A percentile compares a stretch with the other conserved stretches of the same genome.
phyloP scores from a whole-genome alignment of 257 asterid genomes.

The Forsythia suspensa region DNA sequence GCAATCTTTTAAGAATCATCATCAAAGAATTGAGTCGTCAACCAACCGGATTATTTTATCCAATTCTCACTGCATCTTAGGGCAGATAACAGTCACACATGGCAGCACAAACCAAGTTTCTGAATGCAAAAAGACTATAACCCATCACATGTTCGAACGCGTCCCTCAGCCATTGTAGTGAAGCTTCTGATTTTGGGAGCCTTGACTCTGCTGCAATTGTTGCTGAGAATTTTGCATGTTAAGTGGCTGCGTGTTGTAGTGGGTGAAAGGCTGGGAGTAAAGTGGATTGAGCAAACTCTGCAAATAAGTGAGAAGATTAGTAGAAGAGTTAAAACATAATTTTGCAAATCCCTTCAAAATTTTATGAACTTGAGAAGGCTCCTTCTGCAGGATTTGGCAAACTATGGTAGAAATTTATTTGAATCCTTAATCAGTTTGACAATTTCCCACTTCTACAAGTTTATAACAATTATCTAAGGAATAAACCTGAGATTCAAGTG shows the following conservation, averaged over 20 bases:
- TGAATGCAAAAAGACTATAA: constrained; percentile 34
- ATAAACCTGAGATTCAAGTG: constrained; percentile 82
- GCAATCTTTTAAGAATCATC: constrained; percentile 35
- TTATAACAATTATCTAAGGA: neutral
- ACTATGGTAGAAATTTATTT: neutral
- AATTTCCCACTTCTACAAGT: neutral
- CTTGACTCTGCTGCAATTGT: constrained; percentile 68
- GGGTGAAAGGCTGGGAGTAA: constrained; percentile 79
- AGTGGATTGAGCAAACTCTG: constrained; percentile 80
- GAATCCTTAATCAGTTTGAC: neutral
- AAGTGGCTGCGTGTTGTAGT: constrained; percentile 70
- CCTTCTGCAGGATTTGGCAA: neutral
- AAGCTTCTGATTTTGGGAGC: constrained; percentile 72
- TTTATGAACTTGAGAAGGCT: neutral
- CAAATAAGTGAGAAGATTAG: constrained; percentile 14
- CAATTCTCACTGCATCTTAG: constrained; percentile 38
- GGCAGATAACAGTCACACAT: constrained; percentile 39
- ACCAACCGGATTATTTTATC: constrained; percentile 32
- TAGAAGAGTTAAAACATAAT: neutral
- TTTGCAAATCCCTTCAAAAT: neutral
- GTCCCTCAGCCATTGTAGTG: constrained; percentile 67
- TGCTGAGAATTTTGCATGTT: constrained; percentile 69
- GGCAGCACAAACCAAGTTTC: constrained; percentile 61
- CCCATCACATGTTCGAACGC: constrained; percentile 24
- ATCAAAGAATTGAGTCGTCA: constrained; percentile 21